A percentile compares a stretch with the other conserved stretches of the same genome.
Evolutionary conservation across 2,329 filamentous ascomycete species (phyloP).

Genomic region (Rhynchosporium secalis): DNA sequence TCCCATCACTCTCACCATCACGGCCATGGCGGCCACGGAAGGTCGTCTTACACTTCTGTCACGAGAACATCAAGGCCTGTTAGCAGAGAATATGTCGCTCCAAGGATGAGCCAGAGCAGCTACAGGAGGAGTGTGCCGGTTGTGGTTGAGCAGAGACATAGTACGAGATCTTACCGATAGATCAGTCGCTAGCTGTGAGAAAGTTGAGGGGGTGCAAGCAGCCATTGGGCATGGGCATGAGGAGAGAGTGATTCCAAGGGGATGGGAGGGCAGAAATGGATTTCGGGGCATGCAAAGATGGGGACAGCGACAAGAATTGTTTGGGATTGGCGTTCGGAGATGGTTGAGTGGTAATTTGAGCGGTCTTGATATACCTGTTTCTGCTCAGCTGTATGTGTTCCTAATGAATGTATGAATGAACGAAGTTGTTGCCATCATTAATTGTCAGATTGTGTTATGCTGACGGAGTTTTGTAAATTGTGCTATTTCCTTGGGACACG

Average conservation of each 20-base stretch:
- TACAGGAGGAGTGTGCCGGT: slow-evolving; percentile 32
- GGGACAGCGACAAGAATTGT: not conserved
- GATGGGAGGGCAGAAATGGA: not conserved
- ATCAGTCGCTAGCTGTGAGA: not conserved
- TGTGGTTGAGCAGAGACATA: slow-evolving; percentile 32
- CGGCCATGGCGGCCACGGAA: slow-evolving; percentile 17
- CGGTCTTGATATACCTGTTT: not conserved
- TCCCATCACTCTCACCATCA: slow-evolving; percentile 29
- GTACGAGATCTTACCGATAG: slow-evolving; percentile 29
- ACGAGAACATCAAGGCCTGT: slow-evolving; percentile 27
- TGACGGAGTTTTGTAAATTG: not conserved
- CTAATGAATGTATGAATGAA: not conserved
- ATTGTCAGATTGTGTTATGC: too few species aligned
- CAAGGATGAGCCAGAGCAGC: slow-evolving; percentile 34
- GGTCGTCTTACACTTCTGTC: slow-evolving; percentile 34
- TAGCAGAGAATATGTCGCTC: slow-evolving; percentile 27
- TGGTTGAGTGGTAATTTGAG: not conserved
- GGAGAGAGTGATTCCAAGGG: not conserved
- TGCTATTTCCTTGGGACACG: too few species aligned
- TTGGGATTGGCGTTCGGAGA: not conserved
- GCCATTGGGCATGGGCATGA: not conserved
- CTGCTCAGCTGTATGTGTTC: not conserved
- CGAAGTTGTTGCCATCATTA: not conserved
- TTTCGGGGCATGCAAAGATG: not conserved
- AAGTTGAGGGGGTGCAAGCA: not conserved